A percentile compares a stretch with the other conserved stretches of the same genome.
Evolutionary conservation across 306 rosid genomes (phyloP).

Genomic region (Canavalia ensiformis): DNA sequence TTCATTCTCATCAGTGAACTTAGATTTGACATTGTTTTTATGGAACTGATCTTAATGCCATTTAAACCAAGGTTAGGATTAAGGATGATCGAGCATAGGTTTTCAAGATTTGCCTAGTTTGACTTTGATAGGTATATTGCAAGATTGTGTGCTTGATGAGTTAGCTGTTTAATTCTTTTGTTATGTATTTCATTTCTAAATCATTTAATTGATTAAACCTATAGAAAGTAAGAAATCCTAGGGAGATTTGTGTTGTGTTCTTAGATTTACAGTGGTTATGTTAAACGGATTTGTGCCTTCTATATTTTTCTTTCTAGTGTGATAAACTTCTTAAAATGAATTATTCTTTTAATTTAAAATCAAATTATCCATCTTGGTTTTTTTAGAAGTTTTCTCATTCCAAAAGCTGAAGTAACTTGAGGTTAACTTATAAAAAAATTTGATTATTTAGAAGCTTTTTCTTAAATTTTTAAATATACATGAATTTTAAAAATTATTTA

Average conservation of each 20-base stretch:
- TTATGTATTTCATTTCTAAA: neutral
- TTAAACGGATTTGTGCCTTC: neutral
- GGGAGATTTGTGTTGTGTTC: constrained; percentile 1
- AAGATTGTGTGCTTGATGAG: neutral
- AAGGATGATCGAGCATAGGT: neutral
- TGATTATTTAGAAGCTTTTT: too few relatives aligned
- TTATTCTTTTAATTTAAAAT: too few relatives aligned
- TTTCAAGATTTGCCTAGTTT: neutral
- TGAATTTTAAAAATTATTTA: too few relatives aligned
- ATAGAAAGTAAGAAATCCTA: neutral
- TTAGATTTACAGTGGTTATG: neutral
- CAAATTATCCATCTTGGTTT: too few relatives aligned
- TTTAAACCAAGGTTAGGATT: neutral
- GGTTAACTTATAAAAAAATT: too few relatives aligned
- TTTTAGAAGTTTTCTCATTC: too few relatives aligned
- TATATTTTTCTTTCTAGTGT: neutral
- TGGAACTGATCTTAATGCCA: neutral
- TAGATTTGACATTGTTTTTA: neutral
- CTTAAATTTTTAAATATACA: too few relatives aligned
- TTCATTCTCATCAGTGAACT: neutral
- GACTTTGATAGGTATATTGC: neutral
- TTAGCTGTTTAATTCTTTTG: neutral
- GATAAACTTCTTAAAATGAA: too few relatives aligned
- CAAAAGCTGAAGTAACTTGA: too few relatives aligned
- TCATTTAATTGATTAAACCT: neutral